Conservation (phyloP, 106 monocot genomes). For the Phalaenopsis aphrodite region DNA sequence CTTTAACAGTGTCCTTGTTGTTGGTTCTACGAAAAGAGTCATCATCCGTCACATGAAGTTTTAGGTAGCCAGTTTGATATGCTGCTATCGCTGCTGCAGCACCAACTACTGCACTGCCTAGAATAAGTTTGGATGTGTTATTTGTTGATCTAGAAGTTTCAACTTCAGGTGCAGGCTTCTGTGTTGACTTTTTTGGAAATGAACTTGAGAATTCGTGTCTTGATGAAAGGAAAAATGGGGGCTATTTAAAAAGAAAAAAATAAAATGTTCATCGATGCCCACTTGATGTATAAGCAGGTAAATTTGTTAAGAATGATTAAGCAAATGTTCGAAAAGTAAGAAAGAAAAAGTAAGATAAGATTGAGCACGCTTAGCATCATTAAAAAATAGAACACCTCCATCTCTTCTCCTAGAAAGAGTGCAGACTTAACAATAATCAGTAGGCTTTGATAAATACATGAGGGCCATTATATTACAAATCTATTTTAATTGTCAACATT, state of each 20-base stretch:
- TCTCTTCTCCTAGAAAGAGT: not conserved
- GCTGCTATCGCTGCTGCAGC: constrained; percentile 33
- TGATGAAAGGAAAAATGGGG: constrained; percentile 32
- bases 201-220: constrained; percentile 38
- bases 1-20: constrained; percentile 8
- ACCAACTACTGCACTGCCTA: constrained; percentile 46
- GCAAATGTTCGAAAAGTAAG: not conserved
- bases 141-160: constrained; percentile 24
- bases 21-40: constrained; percentile 14
- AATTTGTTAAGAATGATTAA: not conserved
- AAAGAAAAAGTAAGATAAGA: not conserved
- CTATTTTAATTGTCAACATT: not conserved
- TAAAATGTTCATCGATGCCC: not conserved
- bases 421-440: not conserved
- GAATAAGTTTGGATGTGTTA: constrained; percentile 24
- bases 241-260: constrained; percentile 21
- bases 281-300: constrained; percentile 1
- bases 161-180: constrained; percentile 21
- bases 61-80: constrained; percentile 43
- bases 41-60: constrained; percentile 21
- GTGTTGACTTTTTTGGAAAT: constrained; percentile 18
- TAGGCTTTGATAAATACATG: not conserved
- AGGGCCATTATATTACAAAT: not conserved
- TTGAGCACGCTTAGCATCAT: not conserved
- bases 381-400: not conserved